Evolutionary conservation across 2,329 filamentous ascomycete genomes (phyloP).

Genomic region (Decorospora gaudefroyi): DNA sequence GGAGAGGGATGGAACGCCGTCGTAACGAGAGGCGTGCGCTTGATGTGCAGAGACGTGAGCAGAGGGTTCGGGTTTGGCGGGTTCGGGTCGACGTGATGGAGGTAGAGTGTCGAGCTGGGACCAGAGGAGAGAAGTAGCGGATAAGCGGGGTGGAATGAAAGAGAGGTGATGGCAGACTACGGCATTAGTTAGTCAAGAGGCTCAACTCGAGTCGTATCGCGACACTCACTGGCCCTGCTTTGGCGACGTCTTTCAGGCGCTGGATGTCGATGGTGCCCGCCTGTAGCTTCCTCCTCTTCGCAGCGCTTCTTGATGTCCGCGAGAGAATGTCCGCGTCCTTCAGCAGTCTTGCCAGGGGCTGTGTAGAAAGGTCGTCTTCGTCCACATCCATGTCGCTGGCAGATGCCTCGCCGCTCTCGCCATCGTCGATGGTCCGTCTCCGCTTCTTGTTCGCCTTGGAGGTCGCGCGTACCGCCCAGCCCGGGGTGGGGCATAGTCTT

Average conservation of each 20-base stretch:
- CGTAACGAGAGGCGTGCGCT: constrained; percentile 79
- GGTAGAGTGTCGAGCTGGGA: constrained; percentile 78
- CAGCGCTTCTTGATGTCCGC: constrained; percentile 51
- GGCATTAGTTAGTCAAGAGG: constrained; percentile 16
- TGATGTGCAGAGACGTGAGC: constrained; percentile 86
- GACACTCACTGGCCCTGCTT: constrained; percentile 66
- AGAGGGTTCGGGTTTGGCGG: constrained; percentile 82
- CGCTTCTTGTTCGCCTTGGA: constrained; percentile 54
- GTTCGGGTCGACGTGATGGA: constrained; percentile 83
- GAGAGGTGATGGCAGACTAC: constrained; percentile 74
- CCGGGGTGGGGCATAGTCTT: constrained; percentile 63
- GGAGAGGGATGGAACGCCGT: constrained; percentile 75
- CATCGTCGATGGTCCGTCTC: constrained; percentile 50
- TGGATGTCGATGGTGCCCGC: constrained; percentile 91
- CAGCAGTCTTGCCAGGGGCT: constrained; percentile 79
- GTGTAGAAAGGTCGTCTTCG: constrained; percentile 61
- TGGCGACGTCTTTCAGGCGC: constrained; percentile 81
- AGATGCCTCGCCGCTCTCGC: constrained; percentile 53
- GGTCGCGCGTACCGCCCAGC: constrained; percentile 60
- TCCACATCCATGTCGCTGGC: constrained; percentile 61
- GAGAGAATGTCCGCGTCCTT: constrained; percentile 73
- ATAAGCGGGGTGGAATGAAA: constrained; percentile 87
- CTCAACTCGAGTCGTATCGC: neutral
- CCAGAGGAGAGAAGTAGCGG: constrained; percentile 90
- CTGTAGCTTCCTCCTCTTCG: constrained; percentile 72